Evolutionary conservation across 495 filamentous ascomycete genomes (phyloP).

Genomic region (Bacidia rubella): DNA sequence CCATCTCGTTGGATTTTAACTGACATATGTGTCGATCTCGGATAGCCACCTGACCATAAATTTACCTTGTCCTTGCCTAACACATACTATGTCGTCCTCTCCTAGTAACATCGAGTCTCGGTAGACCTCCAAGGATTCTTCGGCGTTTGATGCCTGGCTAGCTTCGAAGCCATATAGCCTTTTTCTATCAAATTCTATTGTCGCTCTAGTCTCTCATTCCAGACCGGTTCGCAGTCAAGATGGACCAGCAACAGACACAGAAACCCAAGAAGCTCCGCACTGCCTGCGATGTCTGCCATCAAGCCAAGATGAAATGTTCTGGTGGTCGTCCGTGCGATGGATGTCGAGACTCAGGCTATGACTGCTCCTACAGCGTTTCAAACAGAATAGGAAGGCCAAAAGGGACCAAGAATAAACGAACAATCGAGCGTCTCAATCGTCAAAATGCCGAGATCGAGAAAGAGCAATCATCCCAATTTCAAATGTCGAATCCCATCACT

Average conservation of each 20-base stretch:
- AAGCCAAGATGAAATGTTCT: constrained; percentile 18
- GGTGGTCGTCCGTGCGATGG: constrained; percentile 18
- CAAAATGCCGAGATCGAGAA: constrained; percentile 6
- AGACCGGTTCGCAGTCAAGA: neutral
- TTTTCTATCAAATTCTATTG: neutral
- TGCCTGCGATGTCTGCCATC: constrained; percentile 22
- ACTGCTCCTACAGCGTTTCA: constrained; percentile 19
- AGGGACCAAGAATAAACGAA: constrained; percentile 21
- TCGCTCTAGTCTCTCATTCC: neutral
- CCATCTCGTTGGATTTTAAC: neutral
- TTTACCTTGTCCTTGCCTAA: too few relatives aligned
- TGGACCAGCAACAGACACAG: constrained; percentile 6
- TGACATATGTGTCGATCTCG: neutral
- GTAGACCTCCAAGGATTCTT: too few relatives aligned
- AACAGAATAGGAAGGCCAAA: constrained; percentile 20
- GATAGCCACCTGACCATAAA: too few relatives aligned
- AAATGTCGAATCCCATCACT: constrained; percentile 1
- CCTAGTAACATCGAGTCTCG: too few relatives aligned
- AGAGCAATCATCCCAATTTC: neutral
- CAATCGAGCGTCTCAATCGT: constrained; percentile 11
- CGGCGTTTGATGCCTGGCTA: too few relatives aligned
- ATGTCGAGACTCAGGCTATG: constrained; percentile 12
- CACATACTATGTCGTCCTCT: too few relatives aligned
- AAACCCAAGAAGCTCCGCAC: constrained; percentile 16
- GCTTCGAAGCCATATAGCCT: too few relatives aligned